Evolutionary conservation across 2,329 filamentous ascomycete genomes (phyloP), one percentile per base, ranked within the genome.

Genomic region (Calonectria pseudoreteaudii): DNA sequence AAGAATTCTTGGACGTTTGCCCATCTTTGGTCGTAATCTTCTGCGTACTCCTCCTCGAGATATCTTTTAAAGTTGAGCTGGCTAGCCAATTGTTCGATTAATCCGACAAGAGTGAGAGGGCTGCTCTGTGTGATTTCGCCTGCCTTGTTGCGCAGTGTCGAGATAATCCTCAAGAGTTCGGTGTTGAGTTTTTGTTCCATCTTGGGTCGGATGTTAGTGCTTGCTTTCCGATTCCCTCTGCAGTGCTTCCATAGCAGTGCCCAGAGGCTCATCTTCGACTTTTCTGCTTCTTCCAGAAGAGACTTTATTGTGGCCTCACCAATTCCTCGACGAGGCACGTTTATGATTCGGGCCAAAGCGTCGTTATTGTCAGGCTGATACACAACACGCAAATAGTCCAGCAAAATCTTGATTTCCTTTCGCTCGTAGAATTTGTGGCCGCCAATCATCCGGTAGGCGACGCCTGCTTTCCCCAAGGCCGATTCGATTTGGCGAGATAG

Each of bases 361-460:
- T 98, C 96, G 78, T 96, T 98, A 82, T 97, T 96, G 58, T 94
- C 90, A 1, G 95, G 94, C 75, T 97, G 94, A 80, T 94, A 91
- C 38, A 98, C 92, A 4, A 97, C 93, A 38, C 95, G 91, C 18
- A 98, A 87, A 82, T 99, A 98, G 82, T 98, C 95, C 5, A 98
- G 85, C 0, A 98, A 83, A 9, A 95, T 89, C 83, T 97, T 97
- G 81, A 98, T 93, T 82, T 99, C 96, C 4, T 92, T 90, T 66
- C 97, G 92, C 78, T 99, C 97, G 80, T 97, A 98, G 83, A 99
- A 99, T 72, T 94, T 94, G 75, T 92, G 91, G 2, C 97, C 96
- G 47, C 91, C 96, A 66, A 98, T 93, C 96, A 98, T 98, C 65
- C 92, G 92, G 84, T 98, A 99, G 0, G 95, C 90, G 50, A 98